Evolutionary conservation across 2,329 filamentous ascomycete genomes (phyloP).

Genomic region (Keithomyces neogunnii): DNA sequence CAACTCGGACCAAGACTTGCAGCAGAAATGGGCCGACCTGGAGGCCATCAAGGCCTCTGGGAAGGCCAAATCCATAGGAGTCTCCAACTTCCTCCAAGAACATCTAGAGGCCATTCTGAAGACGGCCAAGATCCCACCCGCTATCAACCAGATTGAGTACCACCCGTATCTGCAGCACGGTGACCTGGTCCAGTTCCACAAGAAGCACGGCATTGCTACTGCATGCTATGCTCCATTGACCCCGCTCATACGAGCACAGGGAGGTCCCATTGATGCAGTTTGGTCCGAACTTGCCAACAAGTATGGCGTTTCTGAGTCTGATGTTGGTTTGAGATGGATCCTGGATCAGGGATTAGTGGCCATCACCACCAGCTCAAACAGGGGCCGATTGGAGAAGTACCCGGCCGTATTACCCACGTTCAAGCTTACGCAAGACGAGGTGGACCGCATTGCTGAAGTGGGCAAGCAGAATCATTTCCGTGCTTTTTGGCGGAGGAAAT

Average conservation of each 20-base stretch:
- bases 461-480: slow-evolving; percentile 55
- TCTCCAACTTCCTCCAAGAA: slow-evolving; percentile 61
- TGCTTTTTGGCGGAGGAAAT: slow-evolving; percentile 48
- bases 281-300: slow-evolving; percentile 46
- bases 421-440: slow-evolving; percentile 50
- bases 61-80: slow-evolving; percentile 61
- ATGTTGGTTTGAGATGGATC: slow-evolving; percentile 51
- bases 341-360: slow-evolving; percentile 51
- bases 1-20: slow-evolving; percentile 42
- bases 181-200: slow-evolving; percentile 48
- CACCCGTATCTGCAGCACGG: slow-evolving; percentile 65
- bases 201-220: slow-evolving; percentile 47
- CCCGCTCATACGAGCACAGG: slow-evolving; percentile 35
- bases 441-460: slow-evolving; percentile 44
- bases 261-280: slow-evolving; percentile 43
- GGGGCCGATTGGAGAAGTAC: slow-evolving; percentile 49
- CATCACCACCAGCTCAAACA: slow-evolving; percentile 51
- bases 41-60: slow-evolving; percentile 60
- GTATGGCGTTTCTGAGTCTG: slow-evolving; percentile 47
- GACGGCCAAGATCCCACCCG: slow-evolving; percentile 54
- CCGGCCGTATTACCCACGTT: slow-evolving; percentile 42
- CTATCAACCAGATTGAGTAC: slow-evolving; percentile 74
- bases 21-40: slow-evolving; percentile 48
- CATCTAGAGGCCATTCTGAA: slow-evolving; percentile 48
- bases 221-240: slow-evolving; percentile 49